These are phyloP conservation scores for Penicillium rolfsii DNA, from an alignment of 2,329 filamentous ascomycete genomes.

Conservation along the genomic window DNA sequence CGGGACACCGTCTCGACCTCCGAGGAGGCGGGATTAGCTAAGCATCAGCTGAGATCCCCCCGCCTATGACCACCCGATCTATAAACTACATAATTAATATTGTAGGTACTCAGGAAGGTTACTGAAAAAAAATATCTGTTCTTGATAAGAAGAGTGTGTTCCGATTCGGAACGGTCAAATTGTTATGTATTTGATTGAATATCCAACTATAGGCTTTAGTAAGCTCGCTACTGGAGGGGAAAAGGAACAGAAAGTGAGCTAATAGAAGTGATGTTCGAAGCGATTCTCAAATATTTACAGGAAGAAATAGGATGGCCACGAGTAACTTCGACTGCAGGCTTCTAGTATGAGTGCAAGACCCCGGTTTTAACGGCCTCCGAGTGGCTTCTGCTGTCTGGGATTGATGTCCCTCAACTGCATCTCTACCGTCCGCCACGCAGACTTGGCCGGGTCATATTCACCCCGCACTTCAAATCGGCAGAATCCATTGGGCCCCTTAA, in stretches of 20 bases:
- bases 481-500: conserved; percentile 39
- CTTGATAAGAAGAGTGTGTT: neutral
- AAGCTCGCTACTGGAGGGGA: no score
- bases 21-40: conserved; percentile 4
- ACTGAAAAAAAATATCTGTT: neutral
- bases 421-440: conserved; percentile 36
- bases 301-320: neutral
- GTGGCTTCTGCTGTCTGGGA: conserved; percentile 33
- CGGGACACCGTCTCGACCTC: conserved; percentile 1
- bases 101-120: neutral
- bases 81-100: neutral
- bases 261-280: neutral
- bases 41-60: neutral
- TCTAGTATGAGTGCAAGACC: neutral
- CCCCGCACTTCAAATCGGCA: conserved; percentile 42
- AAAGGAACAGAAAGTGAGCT: neutral
- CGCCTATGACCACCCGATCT: neutral
- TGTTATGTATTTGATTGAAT: neutral
- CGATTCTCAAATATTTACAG: neutral
- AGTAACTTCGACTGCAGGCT: neutral
- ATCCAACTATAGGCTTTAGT: neutral
- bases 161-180: neutral
- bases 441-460: conserved; percentile 40
- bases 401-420: conserved; percentile 39
- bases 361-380: conserved; percentile 22